Evolutionary conservation across 2,329 filamentous ascomycete species (phyloP), one percentile per base, ranked within the genome.

Genomic region (Colletotrichum sp.): DNA sequence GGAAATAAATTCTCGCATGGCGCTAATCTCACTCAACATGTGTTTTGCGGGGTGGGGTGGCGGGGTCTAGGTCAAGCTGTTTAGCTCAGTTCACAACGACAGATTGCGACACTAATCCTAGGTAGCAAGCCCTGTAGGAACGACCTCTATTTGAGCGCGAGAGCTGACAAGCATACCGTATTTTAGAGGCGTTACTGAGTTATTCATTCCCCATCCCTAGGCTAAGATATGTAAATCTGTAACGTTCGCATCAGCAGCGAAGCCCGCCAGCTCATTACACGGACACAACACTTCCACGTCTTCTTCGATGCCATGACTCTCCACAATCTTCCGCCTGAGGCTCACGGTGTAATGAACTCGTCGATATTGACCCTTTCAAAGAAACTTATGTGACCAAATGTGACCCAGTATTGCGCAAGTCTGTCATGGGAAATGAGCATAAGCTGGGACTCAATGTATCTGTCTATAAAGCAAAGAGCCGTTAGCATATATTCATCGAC

Each of bases 321-420:
- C 10, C 8, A 52, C 12, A 62, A 8, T 16, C 34, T 16, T 26
- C 18, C 43, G 43, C 6, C 43, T 24, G 43, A 21, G 43, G 43
- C 18, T 79, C 66, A 83, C 4, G 80, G 80, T 28, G 76, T 77
- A 3, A 88, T 78, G 24, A 91, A 89, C 28, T 85, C 78, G 72
- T 93, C 90, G 71, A 94, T 88, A 64, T 93, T 82, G 6, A 94
- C 89, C 71, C 92, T 86, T 79, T 91, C 85, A 71, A 90, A 93
- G 79, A 88, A 93, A 79, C 88, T 92, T 62, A 93, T 90, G 71
- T 92, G 90, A 0, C 88, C 87, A 77, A 91, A 90, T 1, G 83
- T 87, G 66, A 94, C 87, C 96, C 96, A 98, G 81, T 95, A 94
- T 81, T 96, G 95, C 4, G 95, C 96, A 70, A 98, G 83, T 55